A percentile compares a stretch with the other conserved stretches of the same genome.
Conservation (phyloP, 2,329 filamentous ascomycete genomes). For the Penicillium oxalicum region DNA sequence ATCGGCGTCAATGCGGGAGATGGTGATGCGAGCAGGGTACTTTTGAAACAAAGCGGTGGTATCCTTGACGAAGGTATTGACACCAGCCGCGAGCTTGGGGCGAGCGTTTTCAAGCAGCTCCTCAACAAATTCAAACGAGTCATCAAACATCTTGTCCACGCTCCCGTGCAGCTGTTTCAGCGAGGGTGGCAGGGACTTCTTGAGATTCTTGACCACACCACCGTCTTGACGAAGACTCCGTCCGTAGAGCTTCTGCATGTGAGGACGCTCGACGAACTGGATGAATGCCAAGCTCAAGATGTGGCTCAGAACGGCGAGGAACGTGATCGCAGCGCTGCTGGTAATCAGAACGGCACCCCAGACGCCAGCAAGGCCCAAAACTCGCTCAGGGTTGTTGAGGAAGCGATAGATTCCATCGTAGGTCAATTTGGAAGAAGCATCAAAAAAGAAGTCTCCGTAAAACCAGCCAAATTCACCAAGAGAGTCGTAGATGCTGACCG, state of each 20-base stretch:
- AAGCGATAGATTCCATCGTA: constrained; percentile 98
- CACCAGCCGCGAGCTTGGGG: constrained; percentile 77
- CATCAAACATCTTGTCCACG: constrained; percentile 78
- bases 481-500: constrained; percentile 87
- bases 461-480: constrained; percentile 99
- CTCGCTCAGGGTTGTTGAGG: constrained; percentile 92
- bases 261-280: constrained; percentile 86
- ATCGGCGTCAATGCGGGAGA: constrained; percentile 73
- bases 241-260: constrained; percentile 98
- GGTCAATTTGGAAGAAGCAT: constrained; percentile 78
- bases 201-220: constrained; percentile 85
- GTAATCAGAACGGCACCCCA: constrained; percentile 95
- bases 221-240: constrained; percentile 76
- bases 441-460: constrained; percentile 97
- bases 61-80: constrained; percentile 81
- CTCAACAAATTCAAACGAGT: constrained; percentile 82
- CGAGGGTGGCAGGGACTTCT: constrained; percentile 74
- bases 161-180: constrained; percentile 79
- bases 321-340: constrained; percentile 78
- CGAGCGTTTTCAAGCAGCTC: constrained; percentile 80
- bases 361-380: constrained; percentile 87
- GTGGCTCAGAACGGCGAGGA: constrained; percentile 79
- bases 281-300: constrained; percentile 81
- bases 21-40: constrained; percentile 77
- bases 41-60: constrained; percentile 83